phyloP scores from a whole-genome alignment of 2,329 filamentous ascomycete genomes.

The Cordyceps militaris region DNA sequence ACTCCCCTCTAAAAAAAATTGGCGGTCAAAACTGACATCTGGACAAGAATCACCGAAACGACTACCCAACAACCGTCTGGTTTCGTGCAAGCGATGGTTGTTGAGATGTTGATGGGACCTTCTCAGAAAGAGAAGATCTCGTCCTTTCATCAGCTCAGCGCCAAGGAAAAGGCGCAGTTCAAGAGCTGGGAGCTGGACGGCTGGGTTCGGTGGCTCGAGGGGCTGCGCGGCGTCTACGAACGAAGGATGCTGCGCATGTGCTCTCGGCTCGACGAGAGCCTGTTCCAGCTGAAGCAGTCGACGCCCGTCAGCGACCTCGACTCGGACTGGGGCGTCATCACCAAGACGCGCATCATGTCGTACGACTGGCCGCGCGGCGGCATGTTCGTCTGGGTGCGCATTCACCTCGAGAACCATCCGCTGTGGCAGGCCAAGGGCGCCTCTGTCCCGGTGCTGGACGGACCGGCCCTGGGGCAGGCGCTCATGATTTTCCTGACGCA shows the following conservation, averaged over 20 bases:
- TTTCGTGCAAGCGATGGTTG: constrained; percentile 79
- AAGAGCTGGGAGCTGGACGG: constrained; percentile 70
- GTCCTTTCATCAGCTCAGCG: constrained; percentile 37
- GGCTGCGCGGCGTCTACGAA: constrained; percentile 77
- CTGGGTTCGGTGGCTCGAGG: constrained; percentile 87
- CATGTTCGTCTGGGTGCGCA: constrained; percentile 84
- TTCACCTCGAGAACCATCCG: constrained; percentile 68
- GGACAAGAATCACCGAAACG: constrained; percentile 63
- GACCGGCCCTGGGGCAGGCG: constrained; percentile 51
- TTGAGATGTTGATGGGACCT: constrained; percentile 68
- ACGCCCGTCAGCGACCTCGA: constrained; percentile 35
- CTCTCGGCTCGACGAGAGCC: constrained; percentile 60
- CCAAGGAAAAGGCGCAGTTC: constrained; percentile 41
- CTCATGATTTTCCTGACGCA: constrained; percentile 66
- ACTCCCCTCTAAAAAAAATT: too few species aligned
- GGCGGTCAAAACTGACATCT: not conserved
- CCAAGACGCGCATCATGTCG: constrained; percentile 65
- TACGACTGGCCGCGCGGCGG: constrained; percentile 78
- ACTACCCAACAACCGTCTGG: constrained; percentile 80
- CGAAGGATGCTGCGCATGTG: constrained; percentile 78
- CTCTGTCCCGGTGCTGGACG: constrained; percentile 39
- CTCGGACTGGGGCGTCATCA: constrained; percentile 67
- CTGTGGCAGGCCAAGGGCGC: constrained; percentile 41
- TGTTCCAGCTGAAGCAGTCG: constrained; percentile 58
- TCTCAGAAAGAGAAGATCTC: constrained; percentile 43